Evolutionary conservation across 1,139 yeast species (phyloP).

Genomic region (Debaryomyces coudertii): DNA sequence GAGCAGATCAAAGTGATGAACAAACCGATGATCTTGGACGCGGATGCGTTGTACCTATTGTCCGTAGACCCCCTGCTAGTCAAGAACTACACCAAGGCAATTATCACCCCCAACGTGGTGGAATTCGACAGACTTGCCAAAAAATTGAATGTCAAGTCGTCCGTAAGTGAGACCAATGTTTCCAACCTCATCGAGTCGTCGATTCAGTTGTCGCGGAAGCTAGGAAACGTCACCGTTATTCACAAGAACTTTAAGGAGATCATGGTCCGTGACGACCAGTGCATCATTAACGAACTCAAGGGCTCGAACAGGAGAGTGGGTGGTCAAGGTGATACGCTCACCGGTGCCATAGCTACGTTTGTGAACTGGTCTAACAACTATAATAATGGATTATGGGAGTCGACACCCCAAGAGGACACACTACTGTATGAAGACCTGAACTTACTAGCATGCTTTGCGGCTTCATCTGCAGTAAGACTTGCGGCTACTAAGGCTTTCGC

Average conservation of each 20-base stretch:
- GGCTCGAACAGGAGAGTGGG: slow-evolving; percentile 64
- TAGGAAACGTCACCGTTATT: slow-evolving; percentile 68
- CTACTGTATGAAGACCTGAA: slow-evolving; percentile 41
- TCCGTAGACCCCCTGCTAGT: slow-evolving; percentile 59
- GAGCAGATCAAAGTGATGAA: slow-evolving; percentile 53
- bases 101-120: slow-evolving; percentile 86
- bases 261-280: slow-evolving; percentile 54
- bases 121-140: slow-evolving; percentile 74
- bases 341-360: slow-evolving; percentile 48
- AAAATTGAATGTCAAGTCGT: slow-evolving; percentile 34
- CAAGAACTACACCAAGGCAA: slow-evolving; percentile 53
- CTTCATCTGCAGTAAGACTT: slow-evolving; percentile 64
- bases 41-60: slow-evolving; percentile 77
- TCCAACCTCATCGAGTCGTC: slow-evolving; percentile 33
- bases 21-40: slow-evolving; percentile 80
- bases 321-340: slow-evolving; percentile 52
- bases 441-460: slow-evolving; percentile 74
- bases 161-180: slow-evolving; percentile 28
- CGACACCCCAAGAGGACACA: slow-evolving; percentile 22
- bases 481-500: slow-evolving; percentile 70
- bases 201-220: slow-evolving; percentile 49
- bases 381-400: slow-evolving; percentile 57
- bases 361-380: slow-evolving; percentile 57
- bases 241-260: slow-evolving; percentile 73
- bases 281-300: slow-evolving; percentile 40